phyloP scores from a whole-genome alignment of 2,329 filamentous ascomycete species.

The Fusarium piperis region DNA sequence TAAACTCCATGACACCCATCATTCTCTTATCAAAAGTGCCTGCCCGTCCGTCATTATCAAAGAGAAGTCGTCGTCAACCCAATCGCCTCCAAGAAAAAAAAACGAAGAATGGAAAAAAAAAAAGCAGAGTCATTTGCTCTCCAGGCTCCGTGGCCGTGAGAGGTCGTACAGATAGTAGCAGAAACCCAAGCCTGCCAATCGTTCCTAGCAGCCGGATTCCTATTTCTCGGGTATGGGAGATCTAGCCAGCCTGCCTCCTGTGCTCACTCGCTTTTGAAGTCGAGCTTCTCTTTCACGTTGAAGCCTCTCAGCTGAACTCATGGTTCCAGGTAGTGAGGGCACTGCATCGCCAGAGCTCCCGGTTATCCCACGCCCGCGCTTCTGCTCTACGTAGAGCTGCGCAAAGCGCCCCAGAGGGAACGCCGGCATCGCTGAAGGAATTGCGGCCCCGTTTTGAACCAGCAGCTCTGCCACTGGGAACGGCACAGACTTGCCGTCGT shows the following conservation, averaged over 20 bases:
- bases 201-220: constrained; percentile 55
- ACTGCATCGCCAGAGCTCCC: constrained; percentile 65
- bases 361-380: constrained; percentile 59
- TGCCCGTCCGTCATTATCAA: constrained; percentile 33
- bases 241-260: constrained; percentile 76
- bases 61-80: constrained; percentile 23
- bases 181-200: constrained; percentile 50
- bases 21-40: constrained; percentile 36
- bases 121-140: constrained; percentile 14
- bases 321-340: constrained; percentile 64
- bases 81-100: constrained; percentile 11
- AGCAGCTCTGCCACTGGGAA: constrained; percentile 93
- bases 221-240: constrained; percentile 71
- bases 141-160: constrained; percentile 40
- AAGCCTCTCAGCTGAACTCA: constrained; percentile 58
- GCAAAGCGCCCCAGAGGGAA: constrained; percentile 86
- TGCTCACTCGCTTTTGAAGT: constrained; percentile 82
- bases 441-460: constrained; percentile 91
- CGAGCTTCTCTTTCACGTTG: constrained; percentile 73
- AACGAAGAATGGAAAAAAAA: not conserved
- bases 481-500: constrained; percentile 66
- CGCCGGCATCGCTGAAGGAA: constrained; percentile 78
- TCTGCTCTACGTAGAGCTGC: constrained; percentile 86
- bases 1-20: constrained; percentile 39
- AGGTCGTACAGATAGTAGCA: constrained; percentile 49